A percentile compares a stretch with the other conserved stretches of the same genome.
Evolutionary conservation across 805 yeast species (phyloP).

Genomic region (Hemisphaericaspora nanyangensis): DNA sequence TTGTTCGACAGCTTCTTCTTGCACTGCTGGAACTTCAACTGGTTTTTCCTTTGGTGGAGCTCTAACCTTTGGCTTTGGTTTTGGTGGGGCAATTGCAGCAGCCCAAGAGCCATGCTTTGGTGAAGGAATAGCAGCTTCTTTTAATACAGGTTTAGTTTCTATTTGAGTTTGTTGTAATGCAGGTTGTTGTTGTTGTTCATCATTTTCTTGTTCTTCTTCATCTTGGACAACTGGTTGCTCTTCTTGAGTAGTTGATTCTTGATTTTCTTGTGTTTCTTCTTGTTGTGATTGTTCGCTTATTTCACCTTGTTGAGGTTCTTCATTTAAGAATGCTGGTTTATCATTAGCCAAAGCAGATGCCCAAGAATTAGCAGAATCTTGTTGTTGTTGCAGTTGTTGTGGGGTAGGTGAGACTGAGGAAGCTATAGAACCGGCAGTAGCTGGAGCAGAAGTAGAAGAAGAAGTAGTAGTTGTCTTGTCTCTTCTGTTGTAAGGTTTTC

Average conservation of each 20-base stretch:
- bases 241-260: slow-evolving; percentile 12
- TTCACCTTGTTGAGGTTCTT: slow-evolving; percentile 9
- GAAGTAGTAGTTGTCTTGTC: slow-evolving; percentile 2
- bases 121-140: slow-evolving; percentile 41
- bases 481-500: slow-evolving; percentile 5
- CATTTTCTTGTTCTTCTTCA: slow-evolving; percentile 13
- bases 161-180: slow-evolving; percentile 7
- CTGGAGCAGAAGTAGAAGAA: slow-evolving; percentile 14
- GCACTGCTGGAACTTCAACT: slow-evolving; percentile 5
- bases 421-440: slow-evolving; percentile 15
- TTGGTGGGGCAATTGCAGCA: slow-evolving; percentile 52
- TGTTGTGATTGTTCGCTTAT: slow-evolving; percentile 8
- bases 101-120: slow-evolving; percentile 65
- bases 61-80: slow-evolving; percentile 40
- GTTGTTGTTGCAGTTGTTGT: slow-evolving; percentile 5
- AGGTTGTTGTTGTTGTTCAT: slow-evolving; percentile 8
- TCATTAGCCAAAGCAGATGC: slow-evolving; percentile 41
- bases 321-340: slow-evolving; percentile 14
- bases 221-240: slow-evolving; percentile 8
- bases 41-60: slow-evolving; percentile 20
- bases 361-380: slow-evolving; percentile 33
- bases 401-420: slow-evolving; percentile 15
- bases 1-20: slow-evolving; percentile 4
- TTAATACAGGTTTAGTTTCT: slow-evolving; percentile 20
- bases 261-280: slow-evolving; percentile 12